Conservation (phyloP, 1,284 basidiomycete genomes). For the Trametes sp. region DNA sequence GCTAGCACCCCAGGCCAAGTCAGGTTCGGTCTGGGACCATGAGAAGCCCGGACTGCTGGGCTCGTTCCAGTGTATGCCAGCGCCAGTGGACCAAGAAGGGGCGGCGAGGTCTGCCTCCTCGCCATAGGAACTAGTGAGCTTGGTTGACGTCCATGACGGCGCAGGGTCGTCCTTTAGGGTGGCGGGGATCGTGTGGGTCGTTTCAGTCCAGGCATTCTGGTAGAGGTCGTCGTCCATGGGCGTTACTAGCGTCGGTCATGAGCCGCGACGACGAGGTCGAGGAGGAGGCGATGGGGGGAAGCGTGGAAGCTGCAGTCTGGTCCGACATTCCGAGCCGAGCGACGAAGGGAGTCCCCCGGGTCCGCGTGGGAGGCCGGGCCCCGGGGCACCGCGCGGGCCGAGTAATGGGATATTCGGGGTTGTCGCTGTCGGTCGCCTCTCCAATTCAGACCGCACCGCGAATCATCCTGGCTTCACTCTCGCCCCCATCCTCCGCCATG, state of each 20-base stretch:
- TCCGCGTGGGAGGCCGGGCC: constrained; percentile 8
- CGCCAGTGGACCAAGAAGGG: constrained; percentile 60
- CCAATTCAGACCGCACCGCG: constrained; percentile 25
- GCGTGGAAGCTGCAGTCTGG: constrained; percentile 14
- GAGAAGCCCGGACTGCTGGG: constrained; percentile 44
- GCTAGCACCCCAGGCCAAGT: constrained; percentile 39
- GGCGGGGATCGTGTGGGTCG: constrained; percentile 37
- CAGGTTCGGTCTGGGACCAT: constrained; percentile 39
- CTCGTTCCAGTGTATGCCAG: constrained; percentile 56
- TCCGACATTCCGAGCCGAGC: constrained; percentile 4
- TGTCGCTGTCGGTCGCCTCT: constrained; percentile 31
- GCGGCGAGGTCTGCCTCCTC: constrained; percentile 58
- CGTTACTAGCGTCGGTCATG: constrained; percentile 27
- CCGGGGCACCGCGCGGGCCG: constrained; percentile 21
- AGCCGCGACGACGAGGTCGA: constrained; percentile 17
- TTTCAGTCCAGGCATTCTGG: constrained; percentile 69
- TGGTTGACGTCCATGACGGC: constrained; percentile 39
- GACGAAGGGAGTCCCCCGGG: constrained; percentile 13
- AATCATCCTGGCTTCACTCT: constrained; percentile 28
- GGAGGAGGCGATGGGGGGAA: constrained; percentile 1
- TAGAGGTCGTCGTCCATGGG: constrained; percentile 71
- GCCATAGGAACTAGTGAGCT: constrained; percentile 39
- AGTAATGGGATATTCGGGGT: constrained; percentile 19
- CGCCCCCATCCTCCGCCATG: constrained; percentile 37
- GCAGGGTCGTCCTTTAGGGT: constrained; percentile 25